Conservation (phyloP, 2,329 filamentous ascomycete genomes). For the Dryadomyces quercus-mongolicae region DNA sequence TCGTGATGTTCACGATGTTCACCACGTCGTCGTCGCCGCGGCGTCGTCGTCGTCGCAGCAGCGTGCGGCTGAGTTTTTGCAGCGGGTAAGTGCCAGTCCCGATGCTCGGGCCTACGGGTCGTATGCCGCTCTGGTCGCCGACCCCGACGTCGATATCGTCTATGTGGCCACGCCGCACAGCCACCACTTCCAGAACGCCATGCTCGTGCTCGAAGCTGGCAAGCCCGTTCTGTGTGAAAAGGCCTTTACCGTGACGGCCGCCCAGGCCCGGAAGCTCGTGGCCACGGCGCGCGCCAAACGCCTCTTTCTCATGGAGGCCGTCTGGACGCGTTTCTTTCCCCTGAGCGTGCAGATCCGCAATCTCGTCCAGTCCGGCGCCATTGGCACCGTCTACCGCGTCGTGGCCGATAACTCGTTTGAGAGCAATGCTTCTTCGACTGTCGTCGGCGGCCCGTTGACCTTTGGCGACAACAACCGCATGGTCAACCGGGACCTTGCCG, state of each 20-base stretch:
- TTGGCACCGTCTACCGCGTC: conserved; percentile 50
- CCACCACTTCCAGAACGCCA: conserved; percentile 84
- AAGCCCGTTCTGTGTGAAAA: conserved; percentile 91
- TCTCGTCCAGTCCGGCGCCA: conserved; percentile 40
- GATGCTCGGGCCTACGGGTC: conserved; percentile 61
- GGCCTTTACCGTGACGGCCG: conserved; percentile 72
- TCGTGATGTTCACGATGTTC: conserved; percentile 59
- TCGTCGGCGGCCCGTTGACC: conserved; percentile 36
- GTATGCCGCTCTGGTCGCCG: conserved; percentile 69
- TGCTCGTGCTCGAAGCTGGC: conserved; percentile 70
- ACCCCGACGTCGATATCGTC: conserved; percentile 70
- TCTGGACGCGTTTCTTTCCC: conserved; percentile 85
- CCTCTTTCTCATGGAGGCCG: conserved; percentile 72
- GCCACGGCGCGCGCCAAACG: conserved; percentile 61
- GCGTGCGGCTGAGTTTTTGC: conserved; percentile 61
- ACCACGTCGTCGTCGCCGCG: conserved; percentile 66
- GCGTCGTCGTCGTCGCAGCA: conserved; percentile 64
- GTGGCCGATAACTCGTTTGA: conserved; percentile 50
- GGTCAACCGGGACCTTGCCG: conserved; percentile 71
- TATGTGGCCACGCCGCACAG: conserved; percentile 87
- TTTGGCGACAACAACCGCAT: conserved; percentile 58
- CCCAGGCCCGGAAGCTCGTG: conserved; percentile 61
- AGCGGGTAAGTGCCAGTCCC: conserved; percentile 54
- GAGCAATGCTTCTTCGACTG: too few relatives aligned
- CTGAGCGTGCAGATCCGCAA: conserved; percentile 65